Base-by-base conservation (phyloP, 495 filamentous ascomycete species). In the Rostrohypoxylon terebratum region DNA sequence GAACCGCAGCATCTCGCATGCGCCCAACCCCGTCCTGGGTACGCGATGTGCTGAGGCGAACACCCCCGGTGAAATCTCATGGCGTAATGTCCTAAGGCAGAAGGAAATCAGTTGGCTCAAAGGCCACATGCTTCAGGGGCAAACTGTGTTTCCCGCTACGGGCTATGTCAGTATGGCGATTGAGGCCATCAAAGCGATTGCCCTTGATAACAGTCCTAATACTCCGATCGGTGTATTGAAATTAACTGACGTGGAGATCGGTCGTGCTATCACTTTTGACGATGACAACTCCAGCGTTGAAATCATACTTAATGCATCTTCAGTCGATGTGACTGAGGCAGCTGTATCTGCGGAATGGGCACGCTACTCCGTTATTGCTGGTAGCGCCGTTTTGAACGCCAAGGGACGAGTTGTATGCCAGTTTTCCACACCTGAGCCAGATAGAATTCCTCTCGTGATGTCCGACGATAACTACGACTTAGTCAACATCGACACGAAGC, bases 281-380 rank as follows among this genome's bases (percentile, higher is more conserved):
- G 48, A 51, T 31, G 48, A 51, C 23, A 51, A 51, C 48, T 51
- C 48, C 8, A 51, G 48, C 6, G 48, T 51, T 11, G 48, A 51
- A 23, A 51, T 23, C 48, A 51, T 51, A 25, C 31, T 51, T 9
- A 51, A 23, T 14, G 11, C 31, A n/a, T 51, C 48, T 51, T 51
- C 48, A 6, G 8, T 51, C 48, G 48, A 51, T 14, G 23, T 23
- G 13, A 51, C 48, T 14, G 48, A 51, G 10, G 11, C 48, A 31
- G 48, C 48, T 21, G 48, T 51, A 51, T 51, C 48, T n/a, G 23
- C 48, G 2, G 48, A 51, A 28, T 51, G 48, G 48, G 48, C 48
- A 9, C 31, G 48, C 48, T 51, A 51, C 20, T 51, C 48, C 3
- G 48, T 51, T 0, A 21, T 51, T 14, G 48, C 48, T 51, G 48